Evolutionary conservation across 352 stramenopile species (phyloP), one percentile per base, ranked within the genome.

Genomic region (Globisporangium sylvaticum): DNA sequence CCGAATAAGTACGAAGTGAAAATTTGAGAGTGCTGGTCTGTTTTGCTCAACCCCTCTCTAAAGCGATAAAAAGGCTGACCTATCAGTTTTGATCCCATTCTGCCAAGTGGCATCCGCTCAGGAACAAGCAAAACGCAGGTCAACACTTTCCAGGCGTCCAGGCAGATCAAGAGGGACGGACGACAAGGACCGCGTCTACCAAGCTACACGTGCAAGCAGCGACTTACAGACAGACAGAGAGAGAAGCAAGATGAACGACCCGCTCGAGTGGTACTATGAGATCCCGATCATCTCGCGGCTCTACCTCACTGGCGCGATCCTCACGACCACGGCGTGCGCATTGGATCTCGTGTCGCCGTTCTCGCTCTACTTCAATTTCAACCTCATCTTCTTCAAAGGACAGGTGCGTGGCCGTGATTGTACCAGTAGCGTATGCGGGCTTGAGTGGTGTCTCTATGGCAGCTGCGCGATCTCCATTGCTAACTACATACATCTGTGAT

Each of bases 281-380:
- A 99, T 99, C 70, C 98, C 98, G 39, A 68, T 98, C n/a, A 89
- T 99, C 70, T 99, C 96, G 42, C 83, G 97, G 32, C 74, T 98
- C 18, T 99, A 99, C 78, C 92, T 99, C 50, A 99, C 98, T 37
- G 92, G 91, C 22, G 95, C 97, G 20, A 98, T 99, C 74, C 80
- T 99, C 62, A 98, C 96, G 24, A 99, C 97, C 15, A 97, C 94
- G 24, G 91, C 91, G 29, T 97, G 96, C 69, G 95, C 97, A 34
- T 79, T 99, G 62, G 98, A 99, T 68, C 83, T 99, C 37, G 90
- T 99, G 50, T 99, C 90, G 61, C 97, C 97, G 27, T 98, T 99
- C 74, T 97, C 92, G 55, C 86, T 99, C 50, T 95, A 95, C 78
- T 95, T 94, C 76, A 95, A 95, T 75, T 94, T 95, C 81, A 96